These are phyloP conservation scores for Eucalyptus tenuipes DNA, from an alignment of 345 rosid genomes.

Conservation along the genomic window DNA sequence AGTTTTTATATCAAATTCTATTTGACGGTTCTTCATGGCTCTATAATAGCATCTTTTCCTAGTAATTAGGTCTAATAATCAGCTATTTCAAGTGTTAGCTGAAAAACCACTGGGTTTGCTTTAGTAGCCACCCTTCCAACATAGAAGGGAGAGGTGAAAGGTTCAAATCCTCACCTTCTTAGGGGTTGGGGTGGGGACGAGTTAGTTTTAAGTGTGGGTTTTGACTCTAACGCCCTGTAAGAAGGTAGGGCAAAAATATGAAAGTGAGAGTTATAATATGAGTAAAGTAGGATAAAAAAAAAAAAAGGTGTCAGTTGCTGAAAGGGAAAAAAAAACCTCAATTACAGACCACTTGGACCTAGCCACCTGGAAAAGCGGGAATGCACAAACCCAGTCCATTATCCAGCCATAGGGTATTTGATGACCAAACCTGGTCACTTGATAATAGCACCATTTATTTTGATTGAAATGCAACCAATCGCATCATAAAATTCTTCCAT, in stretches of 20 bases:
- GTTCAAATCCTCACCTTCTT: too few relatives aligned
- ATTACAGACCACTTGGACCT: background rate
- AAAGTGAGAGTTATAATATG: too few relatives aligned
- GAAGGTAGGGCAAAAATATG: too few relatives aligned
- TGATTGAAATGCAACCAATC: background rate
- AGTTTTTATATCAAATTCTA: background rate
- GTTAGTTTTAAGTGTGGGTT: too few relatives aligned
- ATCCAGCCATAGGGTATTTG: background rate
- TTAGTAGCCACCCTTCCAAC: too few relatives aligned
- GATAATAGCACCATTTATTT: background rate
- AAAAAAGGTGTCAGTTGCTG: background rate
- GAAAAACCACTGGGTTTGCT: too few relatives aligned
- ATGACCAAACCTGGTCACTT: background rate
- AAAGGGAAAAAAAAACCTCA: background rate
- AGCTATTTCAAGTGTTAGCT: background rate
- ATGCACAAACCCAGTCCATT: background rate
- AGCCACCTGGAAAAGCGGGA: too few relatives aligned
- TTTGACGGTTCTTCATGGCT: background rate
- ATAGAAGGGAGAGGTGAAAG: too few relatives aligned
- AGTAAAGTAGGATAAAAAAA: too few relatives aligned
- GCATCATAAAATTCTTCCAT: background rate
- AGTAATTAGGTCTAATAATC: background rate
- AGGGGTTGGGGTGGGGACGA: too few relatives aligned
- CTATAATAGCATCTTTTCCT: background rate
- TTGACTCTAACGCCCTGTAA: too few relatives aligned